Percentiles rank a stretch among this genome's conserved stretches.
phyloP scores from a whole-genome alignment of 2,329 filamentous ascomycete species.

The Grosmannia serpens region DNA sequence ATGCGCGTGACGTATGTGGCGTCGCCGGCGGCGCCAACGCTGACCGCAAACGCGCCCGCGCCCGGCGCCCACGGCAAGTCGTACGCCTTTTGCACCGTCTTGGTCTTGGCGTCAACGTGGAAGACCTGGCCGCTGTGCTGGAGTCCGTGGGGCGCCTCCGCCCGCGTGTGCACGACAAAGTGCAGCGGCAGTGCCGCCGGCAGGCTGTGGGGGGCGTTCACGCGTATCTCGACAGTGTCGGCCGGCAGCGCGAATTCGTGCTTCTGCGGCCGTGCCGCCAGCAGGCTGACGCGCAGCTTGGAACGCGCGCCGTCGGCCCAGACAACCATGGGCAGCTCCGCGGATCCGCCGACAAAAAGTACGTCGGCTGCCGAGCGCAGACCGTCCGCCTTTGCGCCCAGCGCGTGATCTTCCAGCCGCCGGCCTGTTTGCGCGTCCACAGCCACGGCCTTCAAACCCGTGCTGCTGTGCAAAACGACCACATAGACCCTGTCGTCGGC shows the following conservation, averaged over 20 bases:
- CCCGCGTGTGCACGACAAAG: slow-evolving; percentile 75
- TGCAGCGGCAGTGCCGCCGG: slow-evolving; percentile 48
- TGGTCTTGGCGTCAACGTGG: slow-evolving; percentile 63
- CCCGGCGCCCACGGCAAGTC: slow-evolving; percentile 61
- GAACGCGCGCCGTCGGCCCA: slow-evolving; percentile 57
- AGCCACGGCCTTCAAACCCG: slow-evolving; percentile 62
- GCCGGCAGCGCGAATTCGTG: slow-evolving; percentile 21
- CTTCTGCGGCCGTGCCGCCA: slow-evolving; percentile 40
- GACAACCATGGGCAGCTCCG: slow-evolving; percentile 59
- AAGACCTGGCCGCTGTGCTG: slow-evolving; percentile 57
- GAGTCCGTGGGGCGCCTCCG: slow-evolving; percentile 50
- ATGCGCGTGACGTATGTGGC: slow-evolving; percentile 86
- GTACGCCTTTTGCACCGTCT: slow-evolving; percentile 64
- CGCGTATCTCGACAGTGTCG: slow-evolving; percentile 3
- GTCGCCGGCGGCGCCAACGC: slow-evolving; percentile 62
- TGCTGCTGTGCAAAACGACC: slow-evolving; percentile 64
- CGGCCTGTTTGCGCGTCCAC: slow-evolving; percentile 64
- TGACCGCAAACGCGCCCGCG: slow-evolving; percentile 59
- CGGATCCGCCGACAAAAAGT: slow-evolving; percentile 62
- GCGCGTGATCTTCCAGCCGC: slow-evolving; percentile 56
- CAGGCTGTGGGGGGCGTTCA: slow-evolving; percentile 2
- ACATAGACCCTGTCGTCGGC: slow-evolving; percentile 60
- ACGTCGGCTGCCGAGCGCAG: slow-evolving; percentile 36
- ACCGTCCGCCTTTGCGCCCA: slow-evolving; percentile 39
- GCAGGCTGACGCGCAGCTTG: slow-evolving; percentile 59